These are phyloP conservation scores for Rhodosporidiobolus sp. DNA, from an alignment of 768 basidiomycete species.

Conservation along the genomic window DNA sequence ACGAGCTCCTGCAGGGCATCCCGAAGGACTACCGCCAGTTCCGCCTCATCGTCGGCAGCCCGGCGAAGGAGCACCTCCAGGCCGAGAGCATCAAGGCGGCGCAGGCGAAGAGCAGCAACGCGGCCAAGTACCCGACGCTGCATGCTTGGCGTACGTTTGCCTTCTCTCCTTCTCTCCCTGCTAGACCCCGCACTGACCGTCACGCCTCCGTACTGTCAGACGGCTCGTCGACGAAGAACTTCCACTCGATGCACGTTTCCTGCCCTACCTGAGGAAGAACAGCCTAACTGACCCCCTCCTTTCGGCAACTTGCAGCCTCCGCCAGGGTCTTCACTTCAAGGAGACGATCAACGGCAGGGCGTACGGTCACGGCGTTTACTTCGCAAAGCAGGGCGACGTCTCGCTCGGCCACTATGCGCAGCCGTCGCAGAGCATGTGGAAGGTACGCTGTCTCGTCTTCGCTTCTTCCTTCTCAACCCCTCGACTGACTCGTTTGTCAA, in stretches of 20 bases:
- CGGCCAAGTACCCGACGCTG: conserved; percentile 52
- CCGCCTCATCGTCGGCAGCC: conserved; percentile 66
- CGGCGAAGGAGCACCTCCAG: conserved; percentile 69
- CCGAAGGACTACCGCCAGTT: conserved; percentile 64
- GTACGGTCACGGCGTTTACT: conserved; percentile 68
- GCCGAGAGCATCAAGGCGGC: conserved; percentile 54
- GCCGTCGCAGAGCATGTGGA: conserved; percentile 46
- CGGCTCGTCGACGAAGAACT: conserved; percentile 54
- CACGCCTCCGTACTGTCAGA: background rate
- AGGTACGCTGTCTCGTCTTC: conserved; percentile 39
- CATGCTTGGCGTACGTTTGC: conserved; percentile 63
- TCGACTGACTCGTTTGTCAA: background rate
- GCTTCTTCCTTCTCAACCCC: background rate
- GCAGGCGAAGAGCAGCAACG: conserved; percentile 51
- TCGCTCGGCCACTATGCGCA: conserved; percentile 41
- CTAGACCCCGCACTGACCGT: background rate
- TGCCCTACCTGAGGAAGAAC: too few species aligned
- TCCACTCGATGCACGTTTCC: conserved; percentile 59
- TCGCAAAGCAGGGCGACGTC: conserved; percentile 19
- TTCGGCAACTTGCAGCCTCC: conserved; percentile 49
- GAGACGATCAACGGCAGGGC: conserved; percentile 60
- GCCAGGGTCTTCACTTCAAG: conserved; percentile 68
- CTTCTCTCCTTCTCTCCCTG: background rate
- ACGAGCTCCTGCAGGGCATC: conserved; percentile 59
- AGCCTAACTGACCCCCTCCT: background rate